phyloP scores from a whole-genome alignment of 495 filamentous ascomycete species.

The Aspergillus indologenus region DNA sequence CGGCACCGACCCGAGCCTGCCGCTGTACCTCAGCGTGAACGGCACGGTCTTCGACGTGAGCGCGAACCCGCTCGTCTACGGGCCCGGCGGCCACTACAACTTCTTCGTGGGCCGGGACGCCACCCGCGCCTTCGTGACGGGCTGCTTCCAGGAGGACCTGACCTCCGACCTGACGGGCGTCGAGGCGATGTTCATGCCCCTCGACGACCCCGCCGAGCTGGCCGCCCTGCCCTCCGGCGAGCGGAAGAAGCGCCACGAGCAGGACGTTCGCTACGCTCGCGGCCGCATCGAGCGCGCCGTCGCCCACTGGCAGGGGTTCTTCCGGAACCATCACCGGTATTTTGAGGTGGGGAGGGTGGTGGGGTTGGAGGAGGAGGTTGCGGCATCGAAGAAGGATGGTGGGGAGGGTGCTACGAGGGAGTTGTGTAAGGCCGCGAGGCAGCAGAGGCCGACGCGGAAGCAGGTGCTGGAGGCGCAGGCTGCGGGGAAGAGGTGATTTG shows the following conservation, averaged over 20 bases:
- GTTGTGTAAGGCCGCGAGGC: slow-evolving; percentile 46
- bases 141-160: slow-evolving; percentile 84
- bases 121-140: slow-evolving; percentile 89
- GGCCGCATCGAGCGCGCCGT: slow-evolving; percentile 44
- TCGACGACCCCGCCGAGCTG: slow-evolving; percentile 54
- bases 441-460: slow-evolving; percentile 41
- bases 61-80: slow-evolving; percentile 70
- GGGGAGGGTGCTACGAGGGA: slow-evolving; percentile 39
- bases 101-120: slow-evolving; percentile 89
- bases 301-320: slow-evolving; percentile 59
- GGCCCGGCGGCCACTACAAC: slow-evolving; percentile 82
- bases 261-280: slow-evolving; percentile 46
- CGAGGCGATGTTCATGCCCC: slow-evolving; percentile 83
- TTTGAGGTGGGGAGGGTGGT: slow-evolving; percentile 65
- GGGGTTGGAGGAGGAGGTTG: no score
- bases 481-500: slow-evolving; percentile 6
- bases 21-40: slow-evolving; percentile 91
- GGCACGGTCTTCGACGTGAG: slow-evolving; percentile 93
- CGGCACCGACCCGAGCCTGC: slow-evolving; percentile 68
- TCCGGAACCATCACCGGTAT: slow-evolving; percentile 72
- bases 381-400: slow-evolving; percentile 23
- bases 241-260: slow-evolving; percentile 52
- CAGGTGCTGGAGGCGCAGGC: slow-evolving; percentile 9
- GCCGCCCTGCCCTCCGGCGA: slow-evolving; percentile 47
- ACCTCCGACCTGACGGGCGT: slow-evolving; percentile 79